These are phyloP conservation scores for Alternaria sp. DNA, from an alignment of 2,329 filamentous ascomycete species.

Conservation along the genomic window DNA sequence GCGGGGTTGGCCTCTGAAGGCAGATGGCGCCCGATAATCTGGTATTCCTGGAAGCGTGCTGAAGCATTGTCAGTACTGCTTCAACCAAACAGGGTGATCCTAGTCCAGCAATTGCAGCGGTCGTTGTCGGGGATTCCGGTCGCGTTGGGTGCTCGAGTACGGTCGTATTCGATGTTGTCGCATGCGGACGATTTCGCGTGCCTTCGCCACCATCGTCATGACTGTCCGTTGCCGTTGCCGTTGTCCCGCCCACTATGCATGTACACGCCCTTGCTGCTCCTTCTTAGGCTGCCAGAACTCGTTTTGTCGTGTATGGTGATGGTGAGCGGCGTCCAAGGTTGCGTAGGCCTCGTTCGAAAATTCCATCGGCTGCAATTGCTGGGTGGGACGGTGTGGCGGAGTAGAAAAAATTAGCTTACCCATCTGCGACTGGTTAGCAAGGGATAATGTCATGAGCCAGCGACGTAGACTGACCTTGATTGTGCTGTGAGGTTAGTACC, in stretches of 20 bases:
- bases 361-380: constrained; percentile 48
- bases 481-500: constrained; percentile 59
- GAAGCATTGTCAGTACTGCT: constrained; percentile 49
- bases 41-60: constrained; percentile 99
- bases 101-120: constrained; percentile 44
- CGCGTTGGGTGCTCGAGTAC: background rate
- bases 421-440: constrained; percentile 62
- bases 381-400: constrained; percentile 32
- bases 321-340: constrained; percentile 15
- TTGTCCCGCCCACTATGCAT: background rate
- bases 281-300: background rate
- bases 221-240: background rate
- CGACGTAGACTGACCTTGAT: constrained; percentile 59
- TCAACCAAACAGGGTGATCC: constrained; percentile 5
- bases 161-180: constrained; percentile 3
- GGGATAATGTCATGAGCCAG: constrained; percentile 8
- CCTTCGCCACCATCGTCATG: constrained; percentile 5
- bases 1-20: constrained; percentile 96
- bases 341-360: constrained; percentile 32
- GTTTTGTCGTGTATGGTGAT: constrained; percentile 11
- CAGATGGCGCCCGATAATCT: constrained; percentile 99
- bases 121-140: background rate
- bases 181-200: constrained; percentile 9
- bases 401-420: constrained; percentile 61
- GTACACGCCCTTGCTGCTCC: background rate